Evolutionary conservation across 306 rosid species (phyloP).

Genomic region (Hippophae rhamnoides): DNA sequence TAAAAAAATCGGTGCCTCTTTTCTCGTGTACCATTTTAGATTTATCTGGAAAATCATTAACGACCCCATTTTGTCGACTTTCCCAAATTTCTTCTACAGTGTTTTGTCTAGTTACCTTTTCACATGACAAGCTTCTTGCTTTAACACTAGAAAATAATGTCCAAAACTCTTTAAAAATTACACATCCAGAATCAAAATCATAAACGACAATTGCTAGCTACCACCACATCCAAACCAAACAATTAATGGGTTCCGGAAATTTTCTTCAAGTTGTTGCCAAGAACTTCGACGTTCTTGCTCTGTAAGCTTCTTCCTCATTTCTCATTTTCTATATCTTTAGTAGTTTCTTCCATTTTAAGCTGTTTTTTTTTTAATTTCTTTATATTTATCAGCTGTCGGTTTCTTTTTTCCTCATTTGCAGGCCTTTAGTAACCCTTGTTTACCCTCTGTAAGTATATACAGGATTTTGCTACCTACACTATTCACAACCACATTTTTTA

Average conservation of each 20-base stretch:
- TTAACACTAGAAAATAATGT: neutral
- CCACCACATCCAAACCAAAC: slow-evolving; percentile 2
- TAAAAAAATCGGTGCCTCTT: slow-evolving; percentile 57
- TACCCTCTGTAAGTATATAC: slow-evolving; percentile 68
- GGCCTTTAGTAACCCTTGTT: slow-evolving; percentile 78
- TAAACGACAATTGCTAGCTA: neutral
- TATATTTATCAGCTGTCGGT: no score
- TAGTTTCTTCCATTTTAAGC: neutral
- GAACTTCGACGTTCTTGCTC: slow-evolving; percentile 85
- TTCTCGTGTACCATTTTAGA: slow-evolving; percentile 29
- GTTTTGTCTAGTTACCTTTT: slow-evolving; percentile 7
- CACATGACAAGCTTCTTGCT: neutral
- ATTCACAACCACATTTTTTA: neutral
- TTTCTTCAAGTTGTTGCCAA: slow-evolving; percentile 67
- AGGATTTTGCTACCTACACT: neutral
- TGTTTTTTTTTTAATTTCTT: neutral
- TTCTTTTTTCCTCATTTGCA: slow-evolving; percentile 19
- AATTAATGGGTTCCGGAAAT: slow-evolving; percentile 50
- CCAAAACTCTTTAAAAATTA: neutral
- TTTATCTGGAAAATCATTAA: slow-evolving; percentile 29
- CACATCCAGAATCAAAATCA: neutral
- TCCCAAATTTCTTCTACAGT: slow-evolving; percentile 19
- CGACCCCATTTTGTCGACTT: slow-evolving; percentile 3
- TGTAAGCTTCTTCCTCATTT: slow-evolving; percentile 35
- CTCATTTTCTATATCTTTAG: neutral